Evolutionary conservation across 805 yeast genomes (phyloP).

Genomic region (Kodamaea hsintzibuensis): DNA sequence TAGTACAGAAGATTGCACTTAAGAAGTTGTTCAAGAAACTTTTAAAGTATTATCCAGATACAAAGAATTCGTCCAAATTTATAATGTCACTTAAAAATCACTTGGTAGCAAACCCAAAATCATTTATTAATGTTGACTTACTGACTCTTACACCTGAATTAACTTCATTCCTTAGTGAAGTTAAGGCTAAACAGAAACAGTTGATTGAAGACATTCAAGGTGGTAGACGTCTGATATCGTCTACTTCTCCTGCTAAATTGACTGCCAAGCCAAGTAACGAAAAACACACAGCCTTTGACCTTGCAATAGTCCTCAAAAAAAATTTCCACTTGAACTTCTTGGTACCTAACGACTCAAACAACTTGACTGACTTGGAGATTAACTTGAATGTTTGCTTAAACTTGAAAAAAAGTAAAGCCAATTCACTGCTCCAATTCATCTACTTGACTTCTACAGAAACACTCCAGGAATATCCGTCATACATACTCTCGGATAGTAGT

Average conservation of each 20-base stretch:
- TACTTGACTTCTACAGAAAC: constrained; percentile 20
- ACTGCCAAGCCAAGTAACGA: not conserved
- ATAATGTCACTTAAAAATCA: constrained; percentile 30
- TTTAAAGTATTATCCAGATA: constrained; percentile 41
- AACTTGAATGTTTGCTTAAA: constrained; percentile 36
- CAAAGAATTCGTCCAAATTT: constrained; percentile 22
- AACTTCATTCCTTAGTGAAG: constrained; percentile 41
- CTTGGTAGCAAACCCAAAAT: constrained; percentile 45
- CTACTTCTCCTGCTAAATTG: not conserved
- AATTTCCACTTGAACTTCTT: constrained; percentile 36
- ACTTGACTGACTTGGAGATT: constrained; percentile 33
- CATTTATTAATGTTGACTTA: constrained; percentile 63
- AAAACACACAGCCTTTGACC: constrained; percentile 30
- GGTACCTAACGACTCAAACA: constrained; percentile 35
- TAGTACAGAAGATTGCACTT: constrained; percentile 72
- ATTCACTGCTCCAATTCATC: constrained; percentile 7
- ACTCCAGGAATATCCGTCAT: constrained; percentile 28
- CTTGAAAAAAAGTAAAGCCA: constrained; percentile 22
- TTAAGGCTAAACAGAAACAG: constrained; percentile 12
- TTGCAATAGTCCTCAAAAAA: constrained; percentile 32
- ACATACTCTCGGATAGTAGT: constrained; percentile 28
- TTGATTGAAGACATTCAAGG: constrained; percentile 9
- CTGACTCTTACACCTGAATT: constrained; percentile 62
- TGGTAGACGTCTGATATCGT: constrained; percentile 1
- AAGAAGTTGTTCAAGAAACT: constrained; percentile 75